These are phyloP conservation scores for Rhizopogon vesiculosus DNA, from an alignment of 768 basidiomycete species.

Conservation along the genomic window DNA sequence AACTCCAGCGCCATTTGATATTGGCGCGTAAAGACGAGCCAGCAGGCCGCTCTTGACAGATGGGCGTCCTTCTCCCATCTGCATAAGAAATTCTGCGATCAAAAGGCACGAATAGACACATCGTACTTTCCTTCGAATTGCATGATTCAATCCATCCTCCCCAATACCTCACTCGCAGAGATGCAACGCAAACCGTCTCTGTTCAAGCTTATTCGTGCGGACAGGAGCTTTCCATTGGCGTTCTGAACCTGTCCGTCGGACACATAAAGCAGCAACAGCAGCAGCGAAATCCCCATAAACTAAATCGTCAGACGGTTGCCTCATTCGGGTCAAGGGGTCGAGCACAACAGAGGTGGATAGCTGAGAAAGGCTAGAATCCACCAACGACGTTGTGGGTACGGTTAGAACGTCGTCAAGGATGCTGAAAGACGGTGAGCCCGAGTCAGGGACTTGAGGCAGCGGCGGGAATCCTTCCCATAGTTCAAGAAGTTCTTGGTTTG, in stretches of 20 bases:
- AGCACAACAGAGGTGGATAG: constrained; percentile 12
- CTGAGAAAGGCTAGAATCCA: constrained; percentile 14
- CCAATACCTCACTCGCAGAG: constrained; percentile 73
- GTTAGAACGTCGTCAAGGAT: constrained; percentile 6
- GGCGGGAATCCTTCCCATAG: constrained; percentile 93
- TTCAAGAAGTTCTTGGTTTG: constrained; percentile 67
- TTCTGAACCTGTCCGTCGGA: constrained; percentile 32
- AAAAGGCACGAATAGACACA: not conserved
- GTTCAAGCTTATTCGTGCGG: constrained; percentile 51
- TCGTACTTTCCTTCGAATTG: constrained; percentile 44
- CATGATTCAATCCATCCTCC: constrained; percentile 58
- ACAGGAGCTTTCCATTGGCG: constrained; percentile 53
- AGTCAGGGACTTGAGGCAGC: constrained; percentile 16
- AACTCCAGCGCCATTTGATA: constrained; percentile 62
- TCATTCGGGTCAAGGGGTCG: constrained; percentile 8
- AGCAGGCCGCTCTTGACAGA: constrained; percentile 71
- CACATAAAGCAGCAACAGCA: constrained; percentile 42
- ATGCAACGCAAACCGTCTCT: constrained; percentile 66
- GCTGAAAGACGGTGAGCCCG: constrained; percentile 10
- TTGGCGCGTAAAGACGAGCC: too few relatives aligned
- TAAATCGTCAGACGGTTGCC: constrained; percentile 39
- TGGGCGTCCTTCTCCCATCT: constrained; percentile 78
- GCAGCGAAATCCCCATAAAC: constrained; percentile 46
- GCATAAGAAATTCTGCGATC: not conserved
- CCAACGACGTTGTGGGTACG: constrained; percentile 1